Evolutionary conservation across 768 basidiomycete species (phyloP).

Genomic region (Lactifluus pinguis): DNA sequence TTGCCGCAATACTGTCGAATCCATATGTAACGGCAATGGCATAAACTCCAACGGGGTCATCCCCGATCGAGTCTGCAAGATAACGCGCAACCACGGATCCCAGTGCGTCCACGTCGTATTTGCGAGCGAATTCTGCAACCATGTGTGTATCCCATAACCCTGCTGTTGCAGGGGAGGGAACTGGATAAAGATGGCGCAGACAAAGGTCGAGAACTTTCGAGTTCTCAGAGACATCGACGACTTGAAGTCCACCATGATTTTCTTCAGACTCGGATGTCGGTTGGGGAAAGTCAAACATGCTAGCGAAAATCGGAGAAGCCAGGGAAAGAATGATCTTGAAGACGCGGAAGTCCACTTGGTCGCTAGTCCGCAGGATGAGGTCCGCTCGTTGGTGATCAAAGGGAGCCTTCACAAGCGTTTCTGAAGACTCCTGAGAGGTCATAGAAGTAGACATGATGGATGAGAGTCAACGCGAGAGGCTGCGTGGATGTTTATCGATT

Average conservation of each 20-base stretch:
- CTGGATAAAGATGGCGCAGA: slow-evolving; percentile 13
- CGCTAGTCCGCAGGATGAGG: slow-evolving; percentile 2
- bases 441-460: no score
- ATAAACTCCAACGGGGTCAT: slow-evolving; percentile 12
- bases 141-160: not conserved
- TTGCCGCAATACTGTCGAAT: not conserved
- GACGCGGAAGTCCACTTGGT: slow-evolving; percentile 10
- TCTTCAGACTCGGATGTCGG: not conserved
- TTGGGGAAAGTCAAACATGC: slow-evolving; percentile 8
- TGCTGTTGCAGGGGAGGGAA: not conserved
- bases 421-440: no score
- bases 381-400: slow-evolving; percentile 7
- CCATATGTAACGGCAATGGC: not conserved
- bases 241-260: not conserved
- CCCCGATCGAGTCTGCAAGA: not conserved
- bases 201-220: slow-evolving; percentile 1
- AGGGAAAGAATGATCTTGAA: slow-evolving; percentile 10
- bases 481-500: no score
- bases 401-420: not conserved
- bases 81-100: not conserved
- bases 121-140: slow-evolving; percentile 10
- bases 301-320: slow-evolving; percentile 2
- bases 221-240: slow-evolving; percentile 1
- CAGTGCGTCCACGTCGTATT: slow-evolving; percentile 11
- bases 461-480: no score